Evolutionary conservation across 306 rosid species (phyloP), one percentile per base, ranked within the genome.

Genomic region (Cicer pinnatifidum): DNA sequence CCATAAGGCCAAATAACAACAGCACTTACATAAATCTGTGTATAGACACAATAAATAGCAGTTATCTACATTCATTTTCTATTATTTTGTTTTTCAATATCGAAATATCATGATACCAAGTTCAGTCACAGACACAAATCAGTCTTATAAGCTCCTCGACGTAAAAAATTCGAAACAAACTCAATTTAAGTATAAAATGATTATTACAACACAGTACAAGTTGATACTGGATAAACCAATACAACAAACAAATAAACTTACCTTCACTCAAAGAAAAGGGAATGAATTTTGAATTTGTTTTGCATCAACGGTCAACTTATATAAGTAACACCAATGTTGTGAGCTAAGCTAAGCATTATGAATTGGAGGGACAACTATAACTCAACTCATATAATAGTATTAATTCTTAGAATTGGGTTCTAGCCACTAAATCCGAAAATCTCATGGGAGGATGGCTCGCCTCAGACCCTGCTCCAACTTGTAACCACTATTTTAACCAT

Each of bases 231-330:
- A 77, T 4, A 50, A 52, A 78, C 1, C 1, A 73, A 48, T 33
- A 54, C 50, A 50, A 54, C 72, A 67, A 46, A 37, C 44, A 46
- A 53, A 9, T 1, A 77, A 59, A 39, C 10, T 74, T 56, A 23
- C 7, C 50, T 43, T 51, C 10, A 13, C 38, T 69, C 43, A 67
- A 58, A 35, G 5, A 45, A 63, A 73, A 6, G 0, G 28, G 68
- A 80, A 39, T 7, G 13, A 63, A 59, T 17, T 19, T 53, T 19
- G 20, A 5, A 4, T 59, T 54, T 40, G 23, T 39, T 20, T 51
- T 51, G 57, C 67, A 61, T 62, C n/a, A 23, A 23, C 28, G 3
- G 28, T 23, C 28, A 8, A 48, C 53, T 8, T 47, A 47, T 47
- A 47, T 12, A 47, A 47, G 52, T 11, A 11, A 47, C 3, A 12